Conservation (phyloP, 176 grass and related monocot genomes). For the Tuctoria greenei region DNA sequence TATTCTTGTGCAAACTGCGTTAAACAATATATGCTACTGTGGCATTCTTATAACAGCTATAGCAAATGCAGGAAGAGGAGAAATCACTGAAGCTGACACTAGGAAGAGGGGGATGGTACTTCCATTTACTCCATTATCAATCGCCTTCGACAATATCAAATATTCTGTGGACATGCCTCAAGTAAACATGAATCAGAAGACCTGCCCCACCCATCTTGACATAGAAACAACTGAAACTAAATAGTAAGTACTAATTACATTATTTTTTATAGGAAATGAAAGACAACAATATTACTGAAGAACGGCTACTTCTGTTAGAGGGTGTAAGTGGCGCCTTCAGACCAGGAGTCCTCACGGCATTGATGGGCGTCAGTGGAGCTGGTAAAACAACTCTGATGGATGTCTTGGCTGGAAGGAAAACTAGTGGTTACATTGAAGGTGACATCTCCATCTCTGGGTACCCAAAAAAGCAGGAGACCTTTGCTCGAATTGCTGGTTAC, state of each 20-base stretch:
- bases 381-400: constrained; percentile 98
- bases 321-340: constrained; percentile 89
- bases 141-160: constrained; percentile 72
- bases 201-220: not conserved
- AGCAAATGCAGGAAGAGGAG: constrained; percentile 61
- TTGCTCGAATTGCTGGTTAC: constrained; percentile 87
- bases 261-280: constrained; percentile 78
- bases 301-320: constrained; percentile 69
- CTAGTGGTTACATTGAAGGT: constrained; percentile 88
- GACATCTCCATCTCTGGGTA: constrained; percentile 83
- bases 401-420: constrained; percentile 86
- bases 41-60: constrained; percentile 23
- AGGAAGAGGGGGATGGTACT: constrained; percentile 86
- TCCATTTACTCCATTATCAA: constrained; percentile 76
- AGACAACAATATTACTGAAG: constrained; percentile 61
- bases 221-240: not conserved
- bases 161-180: constrained; percentile 95
- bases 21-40: not conserved
- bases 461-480: constrained; percentile 95
- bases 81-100: constrained; percentile 42
- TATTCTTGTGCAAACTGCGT: not conserved
- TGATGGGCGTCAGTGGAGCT: constrained; percentile 93
- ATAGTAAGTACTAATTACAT: constrained; percentile 23
- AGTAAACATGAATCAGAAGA: constrained; percentile 45
- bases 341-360: constrained; percentile 86